Conservation (phyloP, 371 early-diverging fungal species). For the Mortierella sp. region DNA sequence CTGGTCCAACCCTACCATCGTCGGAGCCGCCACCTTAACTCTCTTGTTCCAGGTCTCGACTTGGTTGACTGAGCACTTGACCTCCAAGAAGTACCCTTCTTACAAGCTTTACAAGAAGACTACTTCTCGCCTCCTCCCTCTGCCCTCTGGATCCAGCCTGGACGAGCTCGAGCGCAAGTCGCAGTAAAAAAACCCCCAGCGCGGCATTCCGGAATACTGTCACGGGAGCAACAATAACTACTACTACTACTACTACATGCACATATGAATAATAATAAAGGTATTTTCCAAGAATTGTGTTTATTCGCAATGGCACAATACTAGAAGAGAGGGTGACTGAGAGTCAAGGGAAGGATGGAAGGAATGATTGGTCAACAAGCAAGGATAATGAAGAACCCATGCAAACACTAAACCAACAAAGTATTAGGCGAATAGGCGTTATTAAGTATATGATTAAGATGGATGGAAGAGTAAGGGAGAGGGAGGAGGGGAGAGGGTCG, state of each 20-base stretch:
- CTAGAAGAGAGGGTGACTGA: background rate
- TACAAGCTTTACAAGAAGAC: constrained; percentile 77
- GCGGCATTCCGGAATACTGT: background rate
- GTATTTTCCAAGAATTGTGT: background rate
- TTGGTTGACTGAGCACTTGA: constrained; percentile 76
- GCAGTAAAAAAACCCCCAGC: constrained; percentile 17
- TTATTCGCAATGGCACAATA: background rate
- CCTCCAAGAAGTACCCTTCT: constrained; percentile 35
- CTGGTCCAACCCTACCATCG: constrained; percentile 71
- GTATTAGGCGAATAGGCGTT: constrained; percentile 16
- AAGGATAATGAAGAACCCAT: background rate
- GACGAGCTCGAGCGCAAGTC: constrained; percentile 49
- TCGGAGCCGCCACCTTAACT: constrained; percentile 71
- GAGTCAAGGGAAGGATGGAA: constrained; percentile 2
- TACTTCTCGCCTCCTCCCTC: constrained; percentile 76
- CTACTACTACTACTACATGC: background rate
- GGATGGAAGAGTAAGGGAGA: background rate
- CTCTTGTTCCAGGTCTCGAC: constrained; percentile 84
- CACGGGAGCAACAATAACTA: background rate
- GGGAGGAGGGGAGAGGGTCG: constrained; percentile 1
- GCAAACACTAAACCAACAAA: background rate
- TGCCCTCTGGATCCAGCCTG: constrained; percentile 58
- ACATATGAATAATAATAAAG: background rate
- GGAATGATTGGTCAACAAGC: background rate
- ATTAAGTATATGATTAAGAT: background rate